Evolutionary conservation across 202 grass and related monocot species (phyloP), one percentile per base, ranked within the genome.

Genomic region (Miscanthus sacchariflorus): DNA sequence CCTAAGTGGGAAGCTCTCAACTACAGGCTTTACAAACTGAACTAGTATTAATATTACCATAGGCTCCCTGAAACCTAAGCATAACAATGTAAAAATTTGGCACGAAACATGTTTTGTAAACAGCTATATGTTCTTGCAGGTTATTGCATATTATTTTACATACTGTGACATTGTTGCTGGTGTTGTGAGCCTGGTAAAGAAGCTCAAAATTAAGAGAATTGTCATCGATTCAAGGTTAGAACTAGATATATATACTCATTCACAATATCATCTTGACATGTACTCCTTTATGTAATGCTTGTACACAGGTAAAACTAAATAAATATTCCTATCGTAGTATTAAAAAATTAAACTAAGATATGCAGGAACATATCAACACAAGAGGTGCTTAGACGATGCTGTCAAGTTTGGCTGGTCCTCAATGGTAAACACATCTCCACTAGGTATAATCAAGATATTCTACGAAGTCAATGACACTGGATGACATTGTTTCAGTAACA

Each of bases 201-300:
- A 65, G 70, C 79, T 85, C 74, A 87, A 83, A 86, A 88, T 88
- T 79, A 90, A 93, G 74, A 88, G 74, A 83, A 85, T 90, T 36
- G 19, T 90, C 82, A 65, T 86, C 1, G 91, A 86, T 84, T 93
- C 91, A 90, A 93, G 88, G 91, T 90, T 36, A 71, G 74, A 86
- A 63, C 66, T 15, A 5, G 81, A 35, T 35, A 35, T 35, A 77
- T 11, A 36, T 81, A 77, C 12, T 43, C 65, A 72, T 21, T 59
- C 24, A 25, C 19, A 49, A 44, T 39, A 48, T 6, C 11, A 50
- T 79, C 42, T 64, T 58, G 54, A 58, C 54, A 86, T 75, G 70
- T 86, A 19, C 67, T 54, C 5, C 48, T 82, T 2, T 39, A 67
- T 79, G 71, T 42, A 49, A 35, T 58, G 12, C 21, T 65, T 84